Conservation (phyloP, 768 basidiomycete genomes). For the Pleurotus ostreatus region DNA sequence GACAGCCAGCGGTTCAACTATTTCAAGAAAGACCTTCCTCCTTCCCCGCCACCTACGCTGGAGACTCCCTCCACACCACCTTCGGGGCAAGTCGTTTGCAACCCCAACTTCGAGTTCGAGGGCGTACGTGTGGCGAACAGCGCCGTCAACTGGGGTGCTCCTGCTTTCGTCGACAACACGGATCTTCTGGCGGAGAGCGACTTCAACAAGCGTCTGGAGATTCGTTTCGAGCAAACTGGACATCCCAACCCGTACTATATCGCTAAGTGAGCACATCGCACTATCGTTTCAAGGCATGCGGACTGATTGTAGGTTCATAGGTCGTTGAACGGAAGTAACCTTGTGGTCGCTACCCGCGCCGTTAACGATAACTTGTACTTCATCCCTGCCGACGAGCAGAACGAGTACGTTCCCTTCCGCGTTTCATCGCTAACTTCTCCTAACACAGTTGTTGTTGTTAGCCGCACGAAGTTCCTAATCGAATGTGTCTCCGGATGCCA, state of each 20-base stretch:
- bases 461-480: neutral
- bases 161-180: neutral
- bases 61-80: neutral
- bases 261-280: neutral
- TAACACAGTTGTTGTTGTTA: neutral
- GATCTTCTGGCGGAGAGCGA: conserved; percentile 3
- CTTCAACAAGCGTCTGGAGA: conserved; percentile 5
- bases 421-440: neutral
- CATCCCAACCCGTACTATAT: neutral
- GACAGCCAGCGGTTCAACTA: conserved; percentile 7
- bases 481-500: conserved; percentile 2
- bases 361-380: conserved; percentile 5
- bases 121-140: conserved; percentile 4
- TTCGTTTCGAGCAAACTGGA: conserved; percentile 2
- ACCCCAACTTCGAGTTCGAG: conserved; percentile 2
- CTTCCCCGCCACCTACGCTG: neutral
- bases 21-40: neutral
- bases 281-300: neutral
- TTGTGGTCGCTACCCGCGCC: neutral
- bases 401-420: neutral
- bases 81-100: neutral
- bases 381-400: neutral
- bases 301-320: neutral
- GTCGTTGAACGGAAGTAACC: conserved; percentile 2
- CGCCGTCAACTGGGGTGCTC: conserved; percentile 1